Percentiles rank a stretch among this genome's conserved stretches.
phyloP scores from a whole-genome alignment of 495 filamentous ascomycete species.

The Chaetomium tenue region DNA sequence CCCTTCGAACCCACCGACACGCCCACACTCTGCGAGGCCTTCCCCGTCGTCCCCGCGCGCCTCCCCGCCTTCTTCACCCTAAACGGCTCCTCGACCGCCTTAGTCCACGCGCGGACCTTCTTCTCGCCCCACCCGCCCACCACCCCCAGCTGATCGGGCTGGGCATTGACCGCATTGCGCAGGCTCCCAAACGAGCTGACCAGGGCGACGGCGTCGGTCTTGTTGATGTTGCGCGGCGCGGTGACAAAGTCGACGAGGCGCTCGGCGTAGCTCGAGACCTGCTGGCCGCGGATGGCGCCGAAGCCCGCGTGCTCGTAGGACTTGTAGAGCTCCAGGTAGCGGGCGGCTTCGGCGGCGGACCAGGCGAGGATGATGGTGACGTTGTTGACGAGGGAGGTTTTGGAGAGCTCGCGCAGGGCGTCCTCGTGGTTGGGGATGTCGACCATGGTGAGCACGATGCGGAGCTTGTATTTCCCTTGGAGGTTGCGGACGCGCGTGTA shows the following conservation, averaged over 20 bases:
- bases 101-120: conserved; percentile 84
- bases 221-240: conserved; percentile 83
- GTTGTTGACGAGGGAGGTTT: conserved; percentile 81
- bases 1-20: background rate
- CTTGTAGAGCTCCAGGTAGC: conserved; percentile 93
- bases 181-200: conserved; percentile 87
- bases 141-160: conserved; percentile 74
- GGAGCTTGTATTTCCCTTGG: conserved; percentile 76
- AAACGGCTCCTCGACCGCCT: conserved; percentile 79
- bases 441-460: conserved; percentile 83
- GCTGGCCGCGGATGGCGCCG: conserved; percentile 75
- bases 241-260: conserved; percentile 93
- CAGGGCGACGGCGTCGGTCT: conserved; percentile 84
- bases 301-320: conserved; percentile 83
- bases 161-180: conserved; percentile 80
- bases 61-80: conserved; percentile 65
- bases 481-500: conserved; percentile 84
- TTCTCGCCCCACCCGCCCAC: conserved; percentile 93
- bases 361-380: conserved; percentile 90
- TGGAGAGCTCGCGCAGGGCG: conserved; percentile 81
- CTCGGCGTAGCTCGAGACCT: conserved; percentile 78
- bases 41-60: conserved; percentile 23
- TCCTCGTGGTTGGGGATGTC: conserved; percentile 79
- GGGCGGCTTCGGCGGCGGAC: conserved; percentile 86
- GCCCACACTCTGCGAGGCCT: background rate